These are phyloP conservation scores for Akanthomyces muscarius DNA, from an alignment of 2,329 filamentous ascomycete species.

Conservation along the genomic window DNA sequence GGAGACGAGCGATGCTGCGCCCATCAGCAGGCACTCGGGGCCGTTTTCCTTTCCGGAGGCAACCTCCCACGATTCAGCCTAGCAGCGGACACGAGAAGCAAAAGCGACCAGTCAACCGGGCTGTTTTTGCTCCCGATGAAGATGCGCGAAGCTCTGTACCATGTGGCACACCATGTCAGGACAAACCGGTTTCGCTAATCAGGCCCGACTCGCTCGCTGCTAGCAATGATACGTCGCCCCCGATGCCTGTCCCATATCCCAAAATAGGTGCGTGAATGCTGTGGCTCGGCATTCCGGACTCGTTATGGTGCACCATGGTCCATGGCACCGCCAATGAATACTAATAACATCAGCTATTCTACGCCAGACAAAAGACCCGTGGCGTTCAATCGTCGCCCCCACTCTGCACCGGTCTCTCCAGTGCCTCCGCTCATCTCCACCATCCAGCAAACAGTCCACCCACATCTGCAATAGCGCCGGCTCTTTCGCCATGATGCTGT, in stretches of 20 bases:
- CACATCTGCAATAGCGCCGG: slow-evolving; percentile 9
- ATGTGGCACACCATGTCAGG: slow-evolving; percentile 12
- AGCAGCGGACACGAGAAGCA: neutral
- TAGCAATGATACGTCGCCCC: neutral
- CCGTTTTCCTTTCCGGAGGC: neutral
- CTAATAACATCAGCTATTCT: neutral
- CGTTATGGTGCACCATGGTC: slow-evolving; percentile 6
- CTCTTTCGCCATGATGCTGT: slow-evolving; percentile 8
- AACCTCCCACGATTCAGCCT: slow-evolving; percentile 1
- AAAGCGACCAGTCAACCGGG: slow-evolving; percentile 3
- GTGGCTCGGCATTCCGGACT: slow-evolving; percentile 14
- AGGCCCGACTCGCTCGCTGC: slow-evolving; percentile 9
- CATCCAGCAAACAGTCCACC: neutral
- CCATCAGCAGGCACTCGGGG: neutral
- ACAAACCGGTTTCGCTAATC: slow-evolving; percentile 11
- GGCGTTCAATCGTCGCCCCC: slow-evolving; percentile 11
- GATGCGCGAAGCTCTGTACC: neutral
- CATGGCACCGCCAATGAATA: neutral
- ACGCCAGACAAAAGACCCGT: slow-evolving; percentile 9
- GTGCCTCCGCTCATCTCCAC: slow-evolving; percentile 11
- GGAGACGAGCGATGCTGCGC: neutral
- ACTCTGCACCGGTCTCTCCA: slow-evolving; percentile 2
- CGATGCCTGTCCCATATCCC: neutral
- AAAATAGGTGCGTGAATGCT: slow-evolving; percentile 15
- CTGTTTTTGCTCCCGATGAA: neutral